Base-by-base conservation (phyloP, 352 stramenopile species). In the Phytophthora colocasiae region DNA sequence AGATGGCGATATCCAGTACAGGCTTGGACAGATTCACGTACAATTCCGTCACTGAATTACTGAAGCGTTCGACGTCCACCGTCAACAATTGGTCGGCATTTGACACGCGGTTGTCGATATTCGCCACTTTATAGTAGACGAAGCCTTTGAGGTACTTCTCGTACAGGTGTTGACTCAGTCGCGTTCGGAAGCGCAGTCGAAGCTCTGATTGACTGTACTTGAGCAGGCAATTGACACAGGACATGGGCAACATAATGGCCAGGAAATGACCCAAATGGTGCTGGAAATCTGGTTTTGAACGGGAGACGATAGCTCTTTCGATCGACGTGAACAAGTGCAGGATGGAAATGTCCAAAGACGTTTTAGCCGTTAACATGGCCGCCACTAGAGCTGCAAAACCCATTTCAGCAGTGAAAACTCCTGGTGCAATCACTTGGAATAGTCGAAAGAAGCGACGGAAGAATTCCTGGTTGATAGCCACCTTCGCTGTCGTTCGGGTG, bases 111-210 rank as follows among this genome's bases (percentile, higher is more conserved):
- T 87, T 91, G 71, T 96, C 90, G 36, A 97, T 62, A 65, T 97
- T 97, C 3, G 90, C 91, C 46, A 97, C 87, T 52, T 95, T 94
- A 79, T 97, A 97, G 75, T 93, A 97, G 49, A 90, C 89, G 56
- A 96, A 97, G 2, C 85, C 87, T 58, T 91, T 85, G 56, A 97
- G 71, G 68, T 97, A 97, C 39, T 94, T 82, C 24, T 62, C 71
- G 77, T 96, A 94, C 22, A 97, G 64, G 58, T 96, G 76, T 50
- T 64, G 73, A 4, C 89, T 96, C 9, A 97, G 75, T 12, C 91
- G 73, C 57, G 85, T 85, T 14, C 91, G 87, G 71, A 96, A 96
- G 52, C 90, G 84, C 29, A 97, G 75, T 55, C 74, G 89, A 10
- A 95, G 68, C 69, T 95, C 86, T 14, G 86, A 87, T 57, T 91